phyloP scores from a whole-genome alignment of 1,284 basidiomycete species.

The Lentinula novae-zelandiae region DNA sequence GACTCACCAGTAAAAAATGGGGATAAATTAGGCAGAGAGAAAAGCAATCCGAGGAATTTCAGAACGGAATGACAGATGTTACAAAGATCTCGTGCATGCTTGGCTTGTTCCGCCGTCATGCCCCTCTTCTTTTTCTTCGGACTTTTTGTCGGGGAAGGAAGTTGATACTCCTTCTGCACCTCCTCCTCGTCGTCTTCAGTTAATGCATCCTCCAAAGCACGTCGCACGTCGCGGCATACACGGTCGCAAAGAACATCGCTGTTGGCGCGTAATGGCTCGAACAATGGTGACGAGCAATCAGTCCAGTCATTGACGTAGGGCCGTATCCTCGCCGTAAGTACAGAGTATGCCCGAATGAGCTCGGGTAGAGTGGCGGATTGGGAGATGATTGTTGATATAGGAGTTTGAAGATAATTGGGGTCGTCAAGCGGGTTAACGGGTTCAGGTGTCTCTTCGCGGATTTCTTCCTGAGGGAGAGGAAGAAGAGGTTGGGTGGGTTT shows the following conservation, averaged over 20 bases:
- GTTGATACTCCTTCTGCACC: conserved; percentile 8
- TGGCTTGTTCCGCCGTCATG: conserved; percentile 71
- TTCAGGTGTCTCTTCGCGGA: conserved; percentile 66
- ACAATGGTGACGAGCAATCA: conserved; percentile 62
- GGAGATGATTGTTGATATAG: conserved; percentile 55
- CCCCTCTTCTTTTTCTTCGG: conserved; percentile 59
- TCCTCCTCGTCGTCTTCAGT: conserved; percentile 25
- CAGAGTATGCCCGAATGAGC: conserved; percentile 67
- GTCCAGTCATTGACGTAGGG: conserved; percentile 42
- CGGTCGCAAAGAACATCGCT: conserved; percentile 45
- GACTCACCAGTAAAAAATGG: conserved; percentile 59
- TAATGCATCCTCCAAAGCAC: conserved; percentile 56
- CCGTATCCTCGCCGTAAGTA: conserved; percentile 62
- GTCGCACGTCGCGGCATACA: conserved; percentile 59
- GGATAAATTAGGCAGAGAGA: conserved; percentile 55
- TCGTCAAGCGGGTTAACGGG: conserved; percentile 64
- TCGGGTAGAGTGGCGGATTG: conserved; percentile 43
- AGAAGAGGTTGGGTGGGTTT: conserved; percentile 32
- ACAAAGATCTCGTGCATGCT: conserved; percentile 71
- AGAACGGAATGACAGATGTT: conserved; percentile 65
- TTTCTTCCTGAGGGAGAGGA: conserved; percentile 37
- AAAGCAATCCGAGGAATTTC: conserved; percentile 55
- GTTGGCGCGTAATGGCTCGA: conserved; percentile 60
- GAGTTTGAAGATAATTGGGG: conserved; percentile 55
- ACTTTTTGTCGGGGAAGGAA: conserved; percentile 44